Base-by-base conservation (phyloP, 2,329 filamentous ascomycete genomes). In the Monilinia aucupariae region DNA sequence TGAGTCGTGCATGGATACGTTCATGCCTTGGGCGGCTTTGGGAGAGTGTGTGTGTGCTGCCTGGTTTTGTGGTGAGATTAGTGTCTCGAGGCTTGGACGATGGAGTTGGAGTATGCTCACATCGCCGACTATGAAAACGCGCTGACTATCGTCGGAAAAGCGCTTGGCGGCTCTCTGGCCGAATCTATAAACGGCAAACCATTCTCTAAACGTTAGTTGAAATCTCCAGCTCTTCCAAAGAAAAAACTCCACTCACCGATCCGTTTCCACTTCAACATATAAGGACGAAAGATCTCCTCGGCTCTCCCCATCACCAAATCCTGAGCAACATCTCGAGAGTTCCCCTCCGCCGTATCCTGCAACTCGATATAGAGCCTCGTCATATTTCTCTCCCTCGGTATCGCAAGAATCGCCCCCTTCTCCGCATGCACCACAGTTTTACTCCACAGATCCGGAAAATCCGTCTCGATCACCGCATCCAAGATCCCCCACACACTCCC, bases 241-340 rank as follows among this genome's bases (percentile, higher is more conserved):
- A 12, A 59, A 34, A 60, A 12, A 59, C n/a, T 34, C n/a, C 90
- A 91, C 50, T 85, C 84, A 52, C 86, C 87, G 76, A 90, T 91
- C 86, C 88, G 91, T 74, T 87, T 78, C 83, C 84, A 86, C 54
- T 81, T 76, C 50, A 86, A 75, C 59, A 74, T 75, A 70, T 82
- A 86, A 1, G 84, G 84, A 6, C 79, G 78, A 76, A 86, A 81
- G 63, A 86, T 86, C 68, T 82, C 79, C 69, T 79, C 80, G 8
- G 86, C 86, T 53, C 85, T 82, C 68, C 82, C 79, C 81, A 90
- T 90, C 58, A 92, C 86, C 68, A 89, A 89, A 39, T 88, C 83
- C 66, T 88, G 82, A 6, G 84, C 81, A 4, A 75, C 73, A 22
- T 75, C 71, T 20, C 71, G 67, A 4, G 72, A 74, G 17, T 60